Conservation (phyloP, 768 basidiomycete genomes). For the Kwoniella newhampshirensis region DNA sequence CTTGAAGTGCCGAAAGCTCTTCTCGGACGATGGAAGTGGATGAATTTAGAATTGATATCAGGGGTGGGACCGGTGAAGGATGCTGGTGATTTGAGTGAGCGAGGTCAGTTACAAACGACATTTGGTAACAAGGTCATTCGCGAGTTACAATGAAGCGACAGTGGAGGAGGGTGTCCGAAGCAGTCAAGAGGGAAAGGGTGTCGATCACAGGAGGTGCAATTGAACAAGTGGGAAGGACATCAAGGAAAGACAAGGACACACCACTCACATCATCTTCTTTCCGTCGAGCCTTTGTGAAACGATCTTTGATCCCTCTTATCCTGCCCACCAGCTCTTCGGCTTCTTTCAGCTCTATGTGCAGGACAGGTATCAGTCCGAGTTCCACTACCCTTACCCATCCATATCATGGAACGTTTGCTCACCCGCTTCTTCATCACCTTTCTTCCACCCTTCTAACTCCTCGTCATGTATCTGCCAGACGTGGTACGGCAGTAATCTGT, state of each 20-base stretch:
- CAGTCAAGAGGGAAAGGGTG: background rate
- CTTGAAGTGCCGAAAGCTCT: constrained; percentile 17
- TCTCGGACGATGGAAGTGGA: constrained; percentile 14
- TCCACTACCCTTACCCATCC: too few relatives aligned
- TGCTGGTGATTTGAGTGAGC: constrained; percentile 1
- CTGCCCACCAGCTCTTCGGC: constrained; percentile 10
- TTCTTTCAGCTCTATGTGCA: constrained; percentile 13
- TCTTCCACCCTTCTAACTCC: constrained; percentile 26
- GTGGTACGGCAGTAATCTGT: constrained; percentile 38
- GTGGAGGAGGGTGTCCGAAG: too few relatives aligned
- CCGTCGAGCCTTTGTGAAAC: constrained; percentile 11
- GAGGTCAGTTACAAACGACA: too few relatives aligned
- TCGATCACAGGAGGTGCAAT: background rate
- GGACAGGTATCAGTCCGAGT: too few relatives aligned
- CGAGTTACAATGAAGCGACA: too few relatives aligned
- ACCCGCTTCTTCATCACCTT: background rate
- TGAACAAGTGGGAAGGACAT: background rate
- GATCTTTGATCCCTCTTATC: constrained; percentile 12
- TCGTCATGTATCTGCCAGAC: constrained; percentile 44
- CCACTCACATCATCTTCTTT: constrained; percentile 25
- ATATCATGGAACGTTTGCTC: constrained; percentile 1
- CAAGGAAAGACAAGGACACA: background rate
- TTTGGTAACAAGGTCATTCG: too few relatives aligned
- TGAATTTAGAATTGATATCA: constrained; percentile 15
- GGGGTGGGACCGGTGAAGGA: constrained; percentile 12